phyloP scores from a whole-genome alignment of 139 green algal species.

The Volvox africanus region DNA sequence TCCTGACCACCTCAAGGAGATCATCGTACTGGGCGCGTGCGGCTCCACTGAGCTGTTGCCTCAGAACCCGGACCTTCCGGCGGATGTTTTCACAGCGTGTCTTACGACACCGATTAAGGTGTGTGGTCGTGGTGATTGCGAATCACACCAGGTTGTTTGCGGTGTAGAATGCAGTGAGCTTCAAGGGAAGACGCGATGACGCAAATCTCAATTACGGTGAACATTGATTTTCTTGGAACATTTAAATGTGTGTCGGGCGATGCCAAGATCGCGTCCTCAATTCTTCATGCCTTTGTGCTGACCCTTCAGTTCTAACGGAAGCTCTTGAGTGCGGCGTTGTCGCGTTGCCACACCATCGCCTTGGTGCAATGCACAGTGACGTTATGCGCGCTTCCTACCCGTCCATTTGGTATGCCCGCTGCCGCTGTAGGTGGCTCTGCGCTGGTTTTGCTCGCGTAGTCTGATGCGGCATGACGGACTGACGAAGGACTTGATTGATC shows the following conservation, averaged over 20 bases:
- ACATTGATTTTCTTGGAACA: no score
- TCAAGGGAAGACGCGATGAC: no score
- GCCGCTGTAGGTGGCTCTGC: slow-evolving; percentile 83
- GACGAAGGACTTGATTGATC: slow-evolving; percentile 77
- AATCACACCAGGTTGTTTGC: no score
- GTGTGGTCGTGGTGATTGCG: background rate
- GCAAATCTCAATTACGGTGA: no score
- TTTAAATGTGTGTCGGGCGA: no score
- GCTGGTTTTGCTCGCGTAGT: slow-evolving; percentile 83
- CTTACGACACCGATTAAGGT: slow-evolving; percentile 98
- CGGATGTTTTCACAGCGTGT: slow-evolving; percentile 97
- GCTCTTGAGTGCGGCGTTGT: no score
- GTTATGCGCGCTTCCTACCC: background rate
- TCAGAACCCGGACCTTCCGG: slow-evolving; percentile 91
- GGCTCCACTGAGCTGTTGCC: slow-evolving; percentile 91
- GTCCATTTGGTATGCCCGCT: background rate
- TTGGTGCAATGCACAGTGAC: no score
- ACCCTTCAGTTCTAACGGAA: no score
- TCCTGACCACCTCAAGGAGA: slow-evolving; percentile 76
- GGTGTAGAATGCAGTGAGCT: no score
- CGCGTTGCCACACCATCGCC: no score
- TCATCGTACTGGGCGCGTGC: slow-evolving; percentile 95
- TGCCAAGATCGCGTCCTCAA: no score
- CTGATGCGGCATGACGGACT: slow-evolving; percentile 80
- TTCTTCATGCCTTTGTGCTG: no score